Evolutionary conservation across 345 rosid genomes (phyloP).

Genomic region (Aquilaria malaccensis): DNA sequence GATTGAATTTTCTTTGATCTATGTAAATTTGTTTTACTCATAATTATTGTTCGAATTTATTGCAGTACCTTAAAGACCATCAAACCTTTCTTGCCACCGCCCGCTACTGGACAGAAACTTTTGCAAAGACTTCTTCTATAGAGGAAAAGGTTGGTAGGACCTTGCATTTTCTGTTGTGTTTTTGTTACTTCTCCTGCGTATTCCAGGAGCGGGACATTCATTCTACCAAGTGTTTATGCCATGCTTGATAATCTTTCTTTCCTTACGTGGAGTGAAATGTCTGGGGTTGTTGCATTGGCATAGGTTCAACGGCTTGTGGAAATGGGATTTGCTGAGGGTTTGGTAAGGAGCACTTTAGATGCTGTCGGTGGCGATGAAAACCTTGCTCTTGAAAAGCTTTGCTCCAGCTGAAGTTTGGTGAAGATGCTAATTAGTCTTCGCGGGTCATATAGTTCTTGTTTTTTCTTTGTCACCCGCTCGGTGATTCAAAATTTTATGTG

Average conservation of each 20-base stretch:
- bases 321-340: conserved; percentile 86
- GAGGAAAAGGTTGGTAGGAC: conserved; percentile 71
- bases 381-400: conserved; percentile 88
- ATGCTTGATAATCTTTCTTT: not conserved
- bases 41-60: conserved; percentile 1
- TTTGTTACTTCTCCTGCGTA: not conserved
- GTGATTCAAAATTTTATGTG: not conserved
- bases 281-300: conserved; percentile 10
- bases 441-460: not conserved
- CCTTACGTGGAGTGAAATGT: conserved; percentile 1
- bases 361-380: conserved; percentile 95
- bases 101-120: conserved; percentile 95
- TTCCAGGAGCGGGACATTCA: not conserved
- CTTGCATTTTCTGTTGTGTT: not conserved
- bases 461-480: not conserved
- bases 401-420: conserved; percentile 38
- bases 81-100: conserved; percentile 88
- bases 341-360: conserved; percentile 75
- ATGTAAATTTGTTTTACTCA: not conserved
- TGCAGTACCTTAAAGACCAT: conserved; percentile 80
- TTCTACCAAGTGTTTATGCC: not conserved
- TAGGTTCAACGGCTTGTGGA: conserved; percentile 87
- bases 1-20: not conserved
- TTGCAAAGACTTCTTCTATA: conserved; percentile 75
- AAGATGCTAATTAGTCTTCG: conserved; percentile 6